Base-by-base conservation (phyloP, 1,284 basidiomycete genomes). In the Cryptococcus hybrid region DNA sequence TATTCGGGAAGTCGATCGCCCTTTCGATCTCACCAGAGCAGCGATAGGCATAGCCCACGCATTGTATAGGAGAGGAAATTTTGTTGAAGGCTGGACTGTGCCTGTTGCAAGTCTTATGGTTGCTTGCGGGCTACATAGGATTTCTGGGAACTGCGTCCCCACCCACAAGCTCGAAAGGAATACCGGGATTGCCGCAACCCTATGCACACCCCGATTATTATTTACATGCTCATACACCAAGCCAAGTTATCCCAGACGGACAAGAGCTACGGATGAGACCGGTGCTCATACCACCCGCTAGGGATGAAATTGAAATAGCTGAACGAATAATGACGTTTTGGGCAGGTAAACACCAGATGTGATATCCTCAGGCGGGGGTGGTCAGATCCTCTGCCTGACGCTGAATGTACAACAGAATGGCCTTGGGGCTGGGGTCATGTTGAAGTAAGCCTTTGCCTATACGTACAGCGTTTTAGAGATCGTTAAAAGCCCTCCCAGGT, bases 11-110 rank as follows among this genome's bases (percentile, higher is more conserved):
- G 64, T 69, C 36, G 70, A 73, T 53, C 54, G 69, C 38, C 62
- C 66, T 5, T 68, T 70, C 47, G 70, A 74, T 46, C 61, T 74
- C 2, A 55, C 58, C 7, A 58, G 69, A 42, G 72, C 72, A 1
- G 62, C 68, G 1, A 54, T 67, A 2, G 69, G 68, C 4, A 70
- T 71, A 39, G 62, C 69, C 7, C 60, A 67, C 37, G 60, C 63
- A 18, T 60, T 73, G 6, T 64, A 67, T 53, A 51, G 52, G 6
- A 42, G 63, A 5, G 72, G 72, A 4, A 63, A 67, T 24, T 70
- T 69, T 52, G 62, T 71, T 46, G 70, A 74, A 54, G 70, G 68
- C 3, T 73, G 72, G 68, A 65, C 62, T 38, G 59, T 71, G 5
- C 67, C 68, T 1, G 66, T 70, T 2, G 51, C 62, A 11, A 58